A percentile compares a stretch with the other conserved stretches of the same genome.
These are phyloP conservation scores for Crithidia bombi DNA, from an alignment of 208 protist genomes.

Conservation along the genomic window DNA sequence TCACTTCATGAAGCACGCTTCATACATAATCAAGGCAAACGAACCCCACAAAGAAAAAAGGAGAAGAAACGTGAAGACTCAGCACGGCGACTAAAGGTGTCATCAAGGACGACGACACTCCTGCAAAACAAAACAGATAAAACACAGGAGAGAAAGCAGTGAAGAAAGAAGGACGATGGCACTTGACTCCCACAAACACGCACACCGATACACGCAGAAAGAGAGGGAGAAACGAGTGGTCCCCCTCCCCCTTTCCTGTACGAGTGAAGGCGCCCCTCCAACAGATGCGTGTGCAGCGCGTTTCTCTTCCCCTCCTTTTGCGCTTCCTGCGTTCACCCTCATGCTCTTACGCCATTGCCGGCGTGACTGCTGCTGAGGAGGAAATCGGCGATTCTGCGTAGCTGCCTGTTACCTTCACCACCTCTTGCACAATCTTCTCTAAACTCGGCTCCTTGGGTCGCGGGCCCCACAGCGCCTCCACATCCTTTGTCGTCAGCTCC, in stretches of 20 bases:
- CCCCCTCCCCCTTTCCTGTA: too few species aligned
- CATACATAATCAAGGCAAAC: not conserved
- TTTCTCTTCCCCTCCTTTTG: too few species aligned
- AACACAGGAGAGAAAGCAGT: not conserved
- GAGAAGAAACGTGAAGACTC: constrained; percentile 8
- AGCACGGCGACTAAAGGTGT: not conserved
- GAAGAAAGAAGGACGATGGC: too few species aligned
- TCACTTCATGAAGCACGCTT: not conserved
- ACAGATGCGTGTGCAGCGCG: too few species aligned
- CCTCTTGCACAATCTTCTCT: constrained; percentile 51
- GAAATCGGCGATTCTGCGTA: not conserved
- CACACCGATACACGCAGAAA: too few species aligned
- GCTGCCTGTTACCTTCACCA: constrained; percentile 18
- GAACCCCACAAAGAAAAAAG: not conserved
- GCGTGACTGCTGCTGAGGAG: not conserved
- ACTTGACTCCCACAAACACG: too few species aligned
- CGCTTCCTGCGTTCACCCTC: not conserved
- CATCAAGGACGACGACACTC: not conserved
- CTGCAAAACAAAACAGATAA: not conserved
- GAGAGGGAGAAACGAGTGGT: too few species aligned
- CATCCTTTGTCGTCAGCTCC: constrained; percentile 74
- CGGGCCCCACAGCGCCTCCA: constrained; percentile 75
- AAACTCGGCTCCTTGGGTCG: constrained; percentile 69
- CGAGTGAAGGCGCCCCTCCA: too few species aligned
- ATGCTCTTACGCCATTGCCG: constrained; percentile 1